A percentile compares a stretch with the other conserved stretches of the same genome.
Evolutionary conservation across 805 yeast species (phyloP).

Genomic region (Candida manassasensis): DNA sequence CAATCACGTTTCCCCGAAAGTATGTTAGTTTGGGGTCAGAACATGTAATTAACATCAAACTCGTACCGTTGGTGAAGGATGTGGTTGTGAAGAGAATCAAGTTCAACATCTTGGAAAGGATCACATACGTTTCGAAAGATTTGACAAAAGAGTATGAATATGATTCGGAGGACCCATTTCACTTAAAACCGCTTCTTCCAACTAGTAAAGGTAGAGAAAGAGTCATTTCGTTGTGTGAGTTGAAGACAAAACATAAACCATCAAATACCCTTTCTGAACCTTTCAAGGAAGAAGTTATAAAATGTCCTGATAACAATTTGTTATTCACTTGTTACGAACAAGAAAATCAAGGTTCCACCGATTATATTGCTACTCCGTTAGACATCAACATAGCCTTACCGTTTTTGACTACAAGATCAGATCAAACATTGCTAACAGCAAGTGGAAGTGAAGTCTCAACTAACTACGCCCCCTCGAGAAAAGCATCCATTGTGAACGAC

Average conservation of each 20-base stretch:
- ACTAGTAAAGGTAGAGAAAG: constrained; percentile 42
- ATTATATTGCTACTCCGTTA: constrained; percentile 38
- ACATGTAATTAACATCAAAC: constrained; percentile 56
- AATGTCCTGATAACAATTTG: constrained; percentile 57
- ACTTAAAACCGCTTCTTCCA: constrained; percentile 10
- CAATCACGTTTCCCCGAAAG: constrained; percentile 66
- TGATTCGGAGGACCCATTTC: constrained; percentile 27
- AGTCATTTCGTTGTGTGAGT: constrained; percentile 55
- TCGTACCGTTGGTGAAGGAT: constrained; percentile 62
- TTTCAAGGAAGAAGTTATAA: constrained; percentile 57
- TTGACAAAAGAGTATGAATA: constrained; percentile 40
- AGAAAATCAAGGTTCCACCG: constrained; percentile 13
- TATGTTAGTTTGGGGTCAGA: constrained; percentile 61
- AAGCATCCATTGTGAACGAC: constrained; percentile 21
- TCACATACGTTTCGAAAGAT: constrained; percentile 57
- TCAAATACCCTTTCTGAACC: constrained; percentile 32
- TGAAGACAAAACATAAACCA: constrained; percentile 47
- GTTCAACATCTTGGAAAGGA: constrained; percentile 61
- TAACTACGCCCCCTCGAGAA: constrained; percentile 17
- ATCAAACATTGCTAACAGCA: constrained; percentile 24
- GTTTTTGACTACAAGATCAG: constrained; percentile 34
- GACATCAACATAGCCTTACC: constrained; percentile 43
- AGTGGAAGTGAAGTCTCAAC: constrained; percentile 11
- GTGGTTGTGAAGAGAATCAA: constrained; percentile 59
- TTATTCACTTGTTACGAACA: constrained; percentile 51